Conservation (phyloP, 108 stramenopile genomes). For the Cyclotella sp. region DNA sequence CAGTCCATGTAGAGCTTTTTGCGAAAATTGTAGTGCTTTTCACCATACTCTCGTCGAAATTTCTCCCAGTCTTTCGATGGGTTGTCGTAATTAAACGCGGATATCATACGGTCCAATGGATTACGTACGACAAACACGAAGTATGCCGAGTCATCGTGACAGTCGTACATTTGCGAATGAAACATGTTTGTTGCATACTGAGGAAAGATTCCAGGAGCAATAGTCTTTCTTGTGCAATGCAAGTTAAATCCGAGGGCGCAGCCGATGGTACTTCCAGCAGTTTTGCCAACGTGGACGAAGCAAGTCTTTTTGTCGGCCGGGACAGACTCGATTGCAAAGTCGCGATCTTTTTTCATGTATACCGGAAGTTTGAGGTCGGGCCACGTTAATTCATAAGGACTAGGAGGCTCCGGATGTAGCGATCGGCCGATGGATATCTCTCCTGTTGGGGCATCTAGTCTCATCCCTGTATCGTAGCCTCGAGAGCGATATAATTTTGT, state of each 20-base stretch:
- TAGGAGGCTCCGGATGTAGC: not conserved
- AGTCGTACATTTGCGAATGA: slow-evolving; percentile 35
- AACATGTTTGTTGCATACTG: slow-evolving; percentile 27
- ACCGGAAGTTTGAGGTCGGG: slow-evolving; percentile 19
- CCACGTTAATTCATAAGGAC: slow-evolving; percentile 28
- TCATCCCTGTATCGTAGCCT: slow-evolving; percentile 4
- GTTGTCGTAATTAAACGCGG: slow-evolving; percentile 39
- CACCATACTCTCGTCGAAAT: slow-evolving; percentile 6
- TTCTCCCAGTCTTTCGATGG: slow-evolving; percentile 28
- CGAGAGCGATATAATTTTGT: slow-evolving; percentile 8
- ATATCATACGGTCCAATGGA: slow-evolving; percentile 36
- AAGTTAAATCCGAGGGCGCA: slow-evolving; percentile 28
- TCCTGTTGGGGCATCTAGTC: not conserved
- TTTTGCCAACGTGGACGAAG: slow-evolving; percentile 29
- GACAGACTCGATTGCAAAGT: slow-evolving; percentile 11
- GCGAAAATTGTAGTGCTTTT: slow-evolving; percentile 29
- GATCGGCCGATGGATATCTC: slow-evolving; percentile 6
- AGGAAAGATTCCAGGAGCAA: slow-evolving; percentile 19
- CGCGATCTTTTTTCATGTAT: slow-evolving; percentile 34
- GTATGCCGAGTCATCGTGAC: slow-evolving; percentile 36
- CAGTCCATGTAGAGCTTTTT: slow-evolving; percentile 25
- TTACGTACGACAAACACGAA: slow-evolving; percentile 40
- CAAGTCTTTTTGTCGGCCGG: slow-evolving; percentile 14
- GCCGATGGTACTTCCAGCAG: slow-evolving; percentile 39
- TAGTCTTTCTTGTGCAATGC: slow-evolving; percentile 16